Evolutionary conservation across 75 land plant genomes (phyloP).

Genomic region (Cupressus sempervirens): DNA sequence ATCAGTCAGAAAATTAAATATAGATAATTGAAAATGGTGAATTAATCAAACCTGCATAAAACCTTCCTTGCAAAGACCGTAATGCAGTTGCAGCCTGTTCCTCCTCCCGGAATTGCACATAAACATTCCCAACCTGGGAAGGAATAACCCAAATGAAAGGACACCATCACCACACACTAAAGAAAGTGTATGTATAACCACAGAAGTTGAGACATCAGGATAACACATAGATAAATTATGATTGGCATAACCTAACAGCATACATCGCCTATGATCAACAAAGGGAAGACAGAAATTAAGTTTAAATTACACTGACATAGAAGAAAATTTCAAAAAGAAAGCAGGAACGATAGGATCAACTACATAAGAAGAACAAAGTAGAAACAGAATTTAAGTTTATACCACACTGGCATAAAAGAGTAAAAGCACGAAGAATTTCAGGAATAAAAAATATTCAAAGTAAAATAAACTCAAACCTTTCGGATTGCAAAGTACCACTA

Average conservation of each 20-base stretch:
- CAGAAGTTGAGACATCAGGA: neutral
- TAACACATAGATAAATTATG: neutral
- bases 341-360: neutral
- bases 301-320: neutral
- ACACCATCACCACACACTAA: neutral
- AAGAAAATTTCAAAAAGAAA: neutral
- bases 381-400: neutral
- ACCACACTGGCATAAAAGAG: neutral
- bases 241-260: neutral
- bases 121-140: constrained; percentile 48
- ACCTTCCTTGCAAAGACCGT: constrained; percentile 36
- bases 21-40: neutral
- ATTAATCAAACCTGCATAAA: constrained; percentile 40
- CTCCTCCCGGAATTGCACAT: constrained; percentile 57
- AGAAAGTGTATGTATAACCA: neutral
- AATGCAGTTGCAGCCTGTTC: constrained; percentile 52
- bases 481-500: neutral
- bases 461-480: neutral
- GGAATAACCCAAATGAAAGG: neutral
- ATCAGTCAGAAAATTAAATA: neutral
- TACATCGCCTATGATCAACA: neutral
- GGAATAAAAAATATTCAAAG: neutral
- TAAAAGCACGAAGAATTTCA: neutral
- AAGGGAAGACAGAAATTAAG: neutral
- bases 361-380: neutral